Evolutionary conservation across 257 asterid genomes (phyloP), one percentile per base, ranked within the genome.

Genomic region (Perilla frutescens): DNA sequence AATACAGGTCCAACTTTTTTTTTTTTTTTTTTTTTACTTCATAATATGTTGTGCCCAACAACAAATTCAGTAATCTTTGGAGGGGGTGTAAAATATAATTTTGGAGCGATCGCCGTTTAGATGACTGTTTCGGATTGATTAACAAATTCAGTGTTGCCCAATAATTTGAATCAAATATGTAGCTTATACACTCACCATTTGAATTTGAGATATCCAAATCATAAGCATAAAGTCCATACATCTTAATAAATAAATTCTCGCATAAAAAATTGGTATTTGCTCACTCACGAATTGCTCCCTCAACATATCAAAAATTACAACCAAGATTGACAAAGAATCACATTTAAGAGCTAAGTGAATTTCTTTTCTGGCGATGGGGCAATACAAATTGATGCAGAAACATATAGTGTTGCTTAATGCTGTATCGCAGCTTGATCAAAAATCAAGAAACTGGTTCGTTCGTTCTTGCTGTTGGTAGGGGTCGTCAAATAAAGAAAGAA

Each of bases 331-430:
- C 37, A 34, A 1, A 34, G 37, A 34, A 34, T 34, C 3, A 34
- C 3, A 34, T 34, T 34, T 34, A 34, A 4, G 37, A 34, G 37
- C 37, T 34, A 34, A 34, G 1, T 34, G 37, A 34, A 34, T 2
- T 34, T 34, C 37, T 34, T 34, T 34, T 34, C 37, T 34, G 37
- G 37, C 37, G 4, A 34, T 34, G 37, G 37, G 37, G 37, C 37
- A 4, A 34, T 34, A 34, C 37, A 34, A 34, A 34, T 9, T 47
- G 14, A 10, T 37, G 44, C 40, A 62, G 70, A 72, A 62, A 39
- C 13, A 59, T 20, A 6, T 50, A 37, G 45, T 72, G 63, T n/a
- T 39, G 48, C 15, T 66, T 40, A 62, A 73, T 51, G 77, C 14
- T 50, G 20, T 50, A 62, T 31, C 14, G 36, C 20, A 32, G 72